Evolutionary conservation across 345 rosid species (phyloP).

Genomic region (Crucihimalaya himalaica): DNA sequence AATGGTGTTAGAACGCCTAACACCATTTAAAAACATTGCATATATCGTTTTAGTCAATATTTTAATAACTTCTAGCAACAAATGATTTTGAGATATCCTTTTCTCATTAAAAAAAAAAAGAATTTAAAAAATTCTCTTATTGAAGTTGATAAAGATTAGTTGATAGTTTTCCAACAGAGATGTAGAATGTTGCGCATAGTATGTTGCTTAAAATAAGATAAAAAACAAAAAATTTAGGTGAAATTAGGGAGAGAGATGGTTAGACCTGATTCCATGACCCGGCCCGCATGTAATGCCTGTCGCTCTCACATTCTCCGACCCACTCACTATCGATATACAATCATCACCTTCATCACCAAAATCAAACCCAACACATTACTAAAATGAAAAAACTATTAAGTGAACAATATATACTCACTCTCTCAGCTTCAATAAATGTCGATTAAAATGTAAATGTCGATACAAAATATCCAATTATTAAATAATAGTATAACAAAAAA

Average conservation of each 20-base stretch:
- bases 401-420: too few species aligned
- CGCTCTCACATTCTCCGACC: slow-evolving; percentile 75
- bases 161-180: slow-evolving; percentile 22
- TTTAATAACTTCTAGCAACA: neutral
- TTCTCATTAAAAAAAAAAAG: neutral
- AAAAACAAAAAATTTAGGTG: slow-evolving; percentile 17
- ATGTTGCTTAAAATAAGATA: slow-evolving; percentile 19
- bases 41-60: neutral
- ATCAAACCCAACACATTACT: slow-evolving; percentile 27
- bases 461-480: neutral
- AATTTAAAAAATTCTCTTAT: neutral
- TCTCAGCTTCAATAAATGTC: neutral
- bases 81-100: neutral
- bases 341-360: slow-evolving; percentile 70
- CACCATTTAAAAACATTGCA: neutral
- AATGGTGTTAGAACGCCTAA: neutral
- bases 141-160: slow-evolving; percentile 32
- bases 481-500: neutral
- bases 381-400: too few species aligned
- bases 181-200: slow-evolving; percentile 1
- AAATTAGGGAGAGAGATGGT: slow-evolving; percentile 37
- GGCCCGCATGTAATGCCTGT: slow-evolving; percentile 89
- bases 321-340: slow-evolving; percentile 84
- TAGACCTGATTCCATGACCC: slow-evolving; percentile 94
- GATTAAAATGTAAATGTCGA: neutral